Conservation (phyloP, 129 eudicot genomes). For the Flaveria brownii region DNA sequence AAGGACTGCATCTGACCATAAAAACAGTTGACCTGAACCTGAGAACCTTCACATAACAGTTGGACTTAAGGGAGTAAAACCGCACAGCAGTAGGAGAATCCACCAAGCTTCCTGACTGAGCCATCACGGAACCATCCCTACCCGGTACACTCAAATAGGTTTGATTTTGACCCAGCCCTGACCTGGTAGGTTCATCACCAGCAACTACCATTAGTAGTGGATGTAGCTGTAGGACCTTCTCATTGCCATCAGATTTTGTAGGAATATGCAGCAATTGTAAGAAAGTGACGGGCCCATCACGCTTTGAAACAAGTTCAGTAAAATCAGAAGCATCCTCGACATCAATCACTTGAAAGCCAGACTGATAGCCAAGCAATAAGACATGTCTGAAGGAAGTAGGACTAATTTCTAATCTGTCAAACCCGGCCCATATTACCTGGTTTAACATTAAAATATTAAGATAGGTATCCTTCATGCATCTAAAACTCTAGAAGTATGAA, state of each 20-base stretch:
- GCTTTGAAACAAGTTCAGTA: conserved; percentile 51
- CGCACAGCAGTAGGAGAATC: conserved; percentile 44
- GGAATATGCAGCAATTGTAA: conserved; percentile 51
- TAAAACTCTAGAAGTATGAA: conserved; percentile 6
- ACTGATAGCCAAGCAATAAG: conserved; percentile 55
- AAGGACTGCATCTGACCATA: conserved; percentile 60
- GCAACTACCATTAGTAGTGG: conserved; percentile 54
- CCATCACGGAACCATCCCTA: conserved; percentile 37
- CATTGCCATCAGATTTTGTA: conserved; percentile 33
- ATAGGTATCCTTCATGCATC: conserved; percentile 12
- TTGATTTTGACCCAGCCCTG: conserved; percentile 29
- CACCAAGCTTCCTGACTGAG: conserved; percentile 33
- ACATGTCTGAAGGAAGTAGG: conserved; percentile 47
- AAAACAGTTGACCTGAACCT: conserved; percentile 52
- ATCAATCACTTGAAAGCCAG: conserved; percentile 62
- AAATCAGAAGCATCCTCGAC: conserved; percentile 55
- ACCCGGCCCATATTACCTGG: conserved; percentile 63
- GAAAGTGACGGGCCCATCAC: conserved; percentile 51
- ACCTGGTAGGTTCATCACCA: conserved; percentile 41
- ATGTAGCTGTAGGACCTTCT: conserved; percentile 41
- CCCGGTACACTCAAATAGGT: conserved; percentile 29
- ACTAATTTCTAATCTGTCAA: conserved; percentile 47
- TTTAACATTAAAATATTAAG: conserved; percentile 13
- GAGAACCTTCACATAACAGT: conserved; percentile 47
- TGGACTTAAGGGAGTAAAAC: conserved; percentile 52